Base-by-base conservation (phyloP, 768 basidiomycete species). In the Mycena indigotica region DNA sequence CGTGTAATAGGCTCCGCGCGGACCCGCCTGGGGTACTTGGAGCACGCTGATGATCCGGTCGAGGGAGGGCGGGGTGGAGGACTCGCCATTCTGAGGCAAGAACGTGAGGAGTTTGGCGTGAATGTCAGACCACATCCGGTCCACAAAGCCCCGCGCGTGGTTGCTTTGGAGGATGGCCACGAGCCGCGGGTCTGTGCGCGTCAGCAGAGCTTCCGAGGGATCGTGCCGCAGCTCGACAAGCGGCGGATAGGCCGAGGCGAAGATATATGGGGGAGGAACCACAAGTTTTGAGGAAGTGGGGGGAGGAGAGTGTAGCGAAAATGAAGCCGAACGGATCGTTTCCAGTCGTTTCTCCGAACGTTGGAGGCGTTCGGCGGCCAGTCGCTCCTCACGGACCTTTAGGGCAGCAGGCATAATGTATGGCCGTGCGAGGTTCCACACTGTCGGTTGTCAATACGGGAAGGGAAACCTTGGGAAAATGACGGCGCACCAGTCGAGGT, bases 341-440 rank as follows among this genome's bases (percentile, higher is more conserved):
- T 52, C n/a, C 28, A 45, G 44, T 15, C 56, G 40, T 17, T 10
- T 32, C 2, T 12, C 4, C 24, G 53, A 19, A 5, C 39, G 50
- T 1, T 10, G 0, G 28, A 6, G 10, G 10, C 56, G 56, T 44
- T 57, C 56, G 17, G 17, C 29, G 17, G 28, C 51, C n/a, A 57
- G 51, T 35, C 56, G 56, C 15, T 32, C 23, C 10, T 17, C 32
- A 15, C 25, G 41, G 15, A 30, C 41, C 2, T 10, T 4, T 2
- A 52, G 2, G 17, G 52, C 44, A 10, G 2, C 2, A 6, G 56
- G 51, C 2, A 57, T 5, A 28, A 57, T 48, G 16, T 46, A 23
- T 16, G 56, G 50, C 2, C 51, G 40, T 10, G 39, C 56, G 5
- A 48, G 56, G 25, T 52, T 40, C 56, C 56, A 57, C 29, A 57